Percentiles rank a stretch among this genome's conserved stretches.
phyloP scores from a whole-genome alignment of 305 asterid genomes.

The Fraxinus platypoda region DNA sequence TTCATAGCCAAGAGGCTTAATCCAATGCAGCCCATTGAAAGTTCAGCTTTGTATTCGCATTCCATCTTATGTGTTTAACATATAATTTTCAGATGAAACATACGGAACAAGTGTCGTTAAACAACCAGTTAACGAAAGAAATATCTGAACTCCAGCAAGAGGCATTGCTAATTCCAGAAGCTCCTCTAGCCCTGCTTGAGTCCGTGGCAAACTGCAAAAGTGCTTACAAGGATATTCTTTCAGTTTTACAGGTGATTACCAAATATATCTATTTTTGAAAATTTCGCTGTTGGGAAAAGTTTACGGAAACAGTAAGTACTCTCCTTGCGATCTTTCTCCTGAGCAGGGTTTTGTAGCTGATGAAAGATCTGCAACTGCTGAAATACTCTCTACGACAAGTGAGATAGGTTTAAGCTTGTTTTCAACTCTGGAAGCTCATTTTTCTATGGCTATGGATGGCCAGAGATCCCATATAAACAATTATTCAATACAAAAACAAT shows the following conservation, averaged over 20 bases:
- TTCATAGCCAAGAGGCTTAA: slow-evolving; percentile 16
- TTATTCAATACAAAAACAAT: slow-evolving; percentile 45
- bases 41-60: slow-evolving; percentile 12
- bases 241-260: slow-evolving; percentile 58
- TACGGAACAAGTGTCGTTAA: slow-evolving; percentile 49
- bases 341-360: slow-evolving; percentile 53
- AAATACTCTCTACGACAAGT: slow-evolving; percentile 61
- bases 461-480: slow-evolving; percentile 30
- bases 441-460: slow-evolving; percentile 42
- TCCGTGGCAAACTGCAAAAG: slow-evolving; percentile 62
- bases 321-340: slow-evolving; percentile 16
- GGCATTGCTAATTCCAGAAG: slow-evolving; percentile 40
- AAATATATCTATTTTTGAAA: slow-evolving; percentile 7
- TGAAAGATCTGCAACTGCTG: slow-evolving; percentile 55
- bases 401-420: slow-evolving; percentile 61
- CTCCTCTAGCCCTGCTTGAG: slow-evolving; percentile 56
- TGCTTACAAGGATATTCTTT: slow-evolving; percentile 50
- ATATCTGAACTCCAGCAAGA: slow-evolving; percentile 62
- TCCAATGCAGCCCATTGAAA: background rate
- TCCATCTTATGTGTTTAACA: slow-evolving; percentile 27
- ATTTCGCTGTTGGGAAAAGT: slow-evolving; percentile 1
- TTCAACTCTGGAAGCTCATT: slow-evolving; percentile 68
- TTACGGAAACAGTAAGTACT: slow-evolving; percentile 4
- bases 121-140: slow-evolving; percentile 50
- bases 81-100: slow-evolving; percentile 52